Conservation (phyloP, 441 rosid genomes). For the Adansonia madagascariensis region DNA sequence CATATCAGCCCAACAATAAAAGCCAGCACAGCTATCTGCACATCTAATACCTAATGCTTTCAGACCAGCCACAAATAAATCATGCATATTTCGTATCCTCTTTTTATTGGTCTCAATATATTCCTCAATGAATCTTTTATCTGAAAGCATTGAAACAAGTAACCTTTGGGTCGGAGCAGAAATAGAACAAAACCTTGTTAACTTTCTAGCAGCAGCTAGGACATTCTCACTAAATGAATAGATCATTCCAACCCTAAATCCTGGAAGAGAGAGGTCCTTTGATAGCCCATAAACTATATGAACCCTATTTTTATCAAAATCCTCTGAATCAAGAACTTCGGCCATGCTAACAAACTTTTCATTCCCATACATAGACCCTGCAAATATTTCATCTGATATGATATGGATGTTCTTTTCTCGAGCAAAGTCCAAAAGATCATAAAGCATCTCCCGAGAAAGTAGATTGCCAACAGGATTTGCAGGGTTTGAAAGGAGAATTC, state of each 20-base stretch:
- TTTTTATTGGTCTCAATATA: slow-evolving; percentile 52
- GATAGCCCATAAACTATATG: slow-evolving; percentile 86
- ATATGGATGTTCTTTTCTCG: slow-evolving; percentile 80
- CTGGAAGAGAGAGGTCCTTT: slow-evolving; percentile 83
- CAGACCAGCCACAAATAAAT: slow-evolving; percentile 57
- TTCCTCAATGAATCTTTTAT: slow-evolving; percentile 51
- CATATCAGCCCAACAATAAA: slow-evolving; percentile 84
- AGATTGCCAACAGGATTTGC: slow-evolving; percentile 86
- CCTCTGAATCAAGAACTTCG: slow-evolving; percentile 63
- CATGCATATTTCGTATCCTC: slow-evolving; percentile 50
- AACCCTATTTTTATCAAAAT: slow-evolving; percentile 73
- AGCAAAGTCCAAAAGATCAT: slow-evolving; percentile 64
- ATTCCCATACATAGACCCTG: slow-evolving; percentile 68
- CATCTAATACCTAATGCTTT: slow-evolving; percentile 55
- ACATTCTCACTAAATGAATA: slow-evolving; percentile 70
- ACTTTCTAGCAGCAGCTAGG: slow-evolving; percentile 59
- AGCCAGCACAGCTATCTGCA: slow-evolving; percentile 57
- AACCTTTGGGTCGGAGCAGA: slow-evolving; percentile 66
- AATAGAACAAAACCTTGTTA: slow-evolving; percentile 65
- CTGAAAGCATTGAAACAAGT: slow-evolving; percentile 65
- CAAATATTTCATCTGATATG: slow-evolving; percentile 83
- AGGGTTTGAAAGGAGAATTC: slow-evolving; percentile 82
- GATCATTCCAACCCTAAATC: slow-evolving; percentile 81
- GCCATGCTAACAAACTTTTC: slow-evolving; percentile 84
- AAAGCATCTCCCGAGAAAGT: slow-evolving; percentile 61